Evolutionary conservation across 2,329 filamentous ascomycete species (phyloP).

Genomic region (Tolypocladium capitatum): DNA sequence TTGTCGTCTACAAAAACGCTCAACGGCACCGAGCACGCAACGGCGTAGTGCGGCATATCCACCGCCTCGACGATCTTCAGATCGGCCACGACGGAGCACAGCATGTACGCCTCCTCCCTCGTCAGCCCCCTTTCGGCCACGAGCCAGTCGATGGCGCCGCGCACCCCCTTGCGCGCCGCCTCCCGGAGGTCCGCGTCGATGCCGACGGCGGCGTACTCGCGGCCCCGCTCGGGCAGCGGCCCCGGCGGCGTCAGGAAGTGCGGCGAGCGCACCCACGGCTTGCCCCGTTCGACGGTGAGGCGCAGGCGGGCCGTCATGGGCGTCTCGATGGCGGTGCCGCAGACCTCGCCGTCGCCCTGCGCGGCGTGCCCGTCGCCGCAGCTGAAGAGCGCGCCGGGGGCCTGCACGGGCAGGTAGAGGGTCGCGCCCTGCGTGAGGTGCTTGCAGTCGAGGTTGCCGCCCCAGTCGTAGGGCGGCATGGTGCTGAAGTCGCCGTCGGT

Average conservation of each 20-base stretch:
- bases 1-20: conserved; percentile 28
- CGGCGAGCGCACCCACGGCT: conserved; percentile 30
- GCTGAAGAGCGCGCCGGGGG: conserved; percentile 35
- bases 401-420: conserved; percentile 36
- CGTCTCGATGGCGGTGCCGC: conserved; percentile 43
- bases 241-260: conserved; percentile 28
- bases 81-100: conserved; percentile 34
- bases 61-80: conserved; percentile 38
- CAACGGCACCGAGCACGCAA: conserved; percentile 34
- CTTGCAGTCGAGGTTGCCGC: conserved; percentile 42
- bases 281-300: conserved; percentile 33
- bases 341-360: conserved; percentile 41
- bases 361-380: conserved; percentile 41
- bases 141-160: conserved; percentile 35
- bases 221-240: conserved; percentile 8
- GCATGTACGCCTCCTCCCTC: conserved; percentile 36
- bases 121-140: conserved; percentile 29
- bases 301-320: conserved; percentile 33
- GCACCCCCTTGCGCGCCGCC: conserved; percentile 33
- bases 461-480: conserved; percentile 35
- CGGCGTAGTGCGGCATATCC: conserved; percentile 39
- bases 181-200: conserved; percentile 32
- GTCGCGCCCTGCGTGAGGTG: conserved; percentile 31
- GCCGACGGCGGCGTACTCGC: conserved; percentile 33
- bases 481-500: conserved; percentile 30